phyloP scores from a whole-genome alignment of 2,329 filamentous ascomycete species.

The Exophiala xenobiotica region DNA sequence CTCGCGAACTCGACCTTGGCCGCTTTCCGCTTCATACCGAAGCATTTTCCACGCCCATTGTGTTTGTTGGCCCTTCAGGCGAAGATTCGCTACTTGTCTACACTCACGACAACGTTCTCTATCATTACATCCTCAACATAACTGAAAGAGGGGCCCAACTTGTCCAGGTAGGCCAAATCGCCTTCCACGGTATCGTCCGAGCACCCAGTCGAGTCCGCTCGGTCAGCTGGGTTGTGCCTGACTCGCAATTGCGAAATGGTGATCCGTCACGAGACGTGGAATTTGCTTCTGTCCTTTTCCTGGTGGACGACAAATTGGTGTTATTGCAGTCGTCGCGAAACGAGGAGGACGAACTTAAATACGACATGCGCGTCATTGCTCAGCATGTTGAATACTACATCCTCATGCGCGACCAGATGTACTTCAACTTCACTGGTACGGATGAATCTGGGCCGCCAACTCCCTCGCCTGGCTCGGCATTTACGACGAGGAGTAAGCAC shows the following conservation, averaged over 20 bases:
- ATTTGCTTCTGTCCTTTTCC: conserved; percentile 86
- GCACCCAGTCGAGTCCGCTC: conserved; percentile 89
- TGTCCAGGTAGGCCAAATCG: conserved; percentile 95
- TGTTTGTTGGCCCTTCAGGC: conserved; percentile 82
- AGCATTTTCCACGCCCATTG: conserved; percentile 78
- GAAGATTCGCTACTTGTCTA: conserved; percentile 95
- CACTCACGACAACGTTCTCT: conserved; percentile 92
- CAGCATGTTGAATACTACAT: conserved; percentile 96
- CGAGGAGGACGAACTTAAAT: conserved; percentile 82
- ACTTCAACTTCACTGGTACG: conserved; percentile 48
- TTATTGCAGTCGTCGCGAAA: conserved; percentile 83
- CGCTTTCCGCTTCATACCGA: conserved; percentile 73
- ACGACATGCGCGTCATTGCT: conserved; percentile 95
- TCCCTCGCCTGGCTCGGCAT: conserved; percentile 47
- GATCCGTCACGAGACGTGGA: conserved; percentile 95
- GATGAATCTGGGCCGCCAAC: conserved; percentile 51
- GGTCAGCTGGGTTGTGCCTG: conserved; percentile 92
- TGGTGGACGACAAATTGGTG: conserved; percentile 97
- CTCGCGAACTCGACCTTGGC: conserved; percentile 77
- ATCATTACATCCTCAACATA: conserved; percentile 86
- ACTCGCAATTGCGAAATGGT: conserved; percentile 81
- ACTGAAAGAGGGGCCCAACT: conserved; percentile 70
- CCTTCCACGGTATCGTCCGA: conserved; percentile 91
- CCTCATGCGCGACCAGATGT: conserved; percentile 80
- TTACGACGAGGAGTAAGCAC: conserved; percentile 43